These are phyloP conservation scores for Hypoxylon sp. DNA, from an alignment of 2,329 filamentous ascomycete species.

Conservation along the genomic window DNA sequence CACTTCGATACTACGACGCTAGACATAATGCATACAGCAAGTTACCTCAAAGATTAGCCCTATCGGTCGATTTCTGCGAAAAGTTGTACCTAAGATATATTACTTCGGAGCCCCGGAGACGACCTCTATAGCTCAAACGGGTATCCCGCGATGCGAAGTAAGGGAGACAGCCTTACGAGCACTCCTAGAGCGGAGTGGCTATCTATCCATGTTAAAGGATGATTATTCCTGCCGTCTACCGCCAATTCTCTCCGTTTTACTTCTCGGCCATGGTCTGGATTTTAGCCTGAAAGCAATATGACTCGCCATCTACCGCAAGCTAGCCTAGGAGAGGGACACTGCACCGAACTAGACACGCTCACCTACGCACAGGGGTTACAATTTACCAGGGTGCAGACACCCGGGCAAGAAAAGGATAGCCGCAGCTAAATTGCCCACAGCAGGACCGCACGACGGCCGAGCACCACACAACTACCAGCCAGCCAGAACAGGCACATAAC, in stretches of 20 bases:
- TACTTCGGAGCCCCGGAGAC: neutral
- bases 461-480: conserved; percentile 30
- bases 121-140: neutral
- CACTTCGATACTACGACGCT: neutral
- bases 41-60: conserved; percentile 13
- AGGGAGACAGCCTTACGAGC: neutral
- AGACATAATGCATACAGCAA: conserved; percentile 11
- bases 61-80: conserved; percentile 1
- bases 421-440: conserved; percentile 44
- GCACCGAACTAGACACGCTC: conserved; percentile 24
- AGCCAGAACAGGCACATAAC: conserved; percentile 41
- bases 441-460: conserved; percentile 40
- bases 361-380: conserved; percentile 40
- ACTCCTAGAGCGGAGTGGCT: neutral
- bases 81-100: neutral
- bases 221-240: neutral
- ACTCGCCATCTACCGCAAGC: conserved; percentile 16
- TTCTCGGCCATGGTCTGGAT: neutral
- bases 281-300: conserved; percentile 15
- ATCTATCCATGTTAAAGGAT: conserved; percentile 1
- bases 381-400: conserved; percentile 43
- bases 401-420: conserved; percentile 48
- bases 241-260: neutral
- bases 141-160: neutral
- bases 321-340: conserved; percentile 20